These are phyloP conservation scores for Acrodontium crateriforme DNA, from an alignment of 2,329 filamentous ascomycete species.

Conservation along the genomic window DNA sequence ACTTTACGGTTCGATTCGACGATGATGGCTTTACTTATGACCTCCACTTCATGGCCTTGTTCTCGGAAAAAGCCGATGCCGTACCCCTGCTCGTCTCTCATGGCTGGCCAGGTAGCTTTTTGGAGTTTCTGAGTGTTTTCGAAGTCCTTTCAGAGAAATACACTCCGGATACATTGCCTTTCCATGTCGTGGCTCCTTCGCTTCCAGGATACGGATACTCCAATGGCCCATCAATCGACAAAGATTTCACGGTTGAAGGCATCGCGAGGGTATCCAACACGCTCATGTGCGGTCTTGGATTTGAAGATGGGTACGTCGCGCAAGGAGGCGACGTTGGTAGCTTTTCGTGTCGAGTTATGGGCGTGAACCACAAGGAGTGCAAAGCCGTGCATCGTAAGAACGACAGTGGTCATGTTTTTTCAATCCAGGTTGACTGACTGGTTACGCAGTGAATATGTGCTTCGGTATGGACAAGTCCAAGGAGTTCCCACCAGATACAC, in stretches of 20 bases:
- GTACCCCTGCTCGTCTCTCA: conserved; percentile 40
- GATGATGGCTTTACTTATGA: conserved; percentile 25
- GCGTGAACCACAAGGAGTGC: conserved; percentile 30
- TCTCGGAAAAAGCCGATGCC: conserved; percentile 36
- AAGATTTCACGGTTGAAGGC: conserved; percentile 28
- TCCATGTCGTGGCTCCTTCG: conserved; percentile 43
- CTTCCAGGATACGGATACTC: conserved; percentile 43
- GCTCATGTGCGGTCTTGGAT: conserved; percentile 40
- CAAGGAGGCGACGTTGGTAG: conserved; percentile 46
- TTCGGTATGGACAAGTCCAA: conserved; percentile 7
- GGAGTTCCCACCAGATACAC: conserved; percentile 2
- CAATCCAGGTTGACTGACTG: neutral
- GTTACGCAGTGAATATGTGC: conserved; percentile 5
- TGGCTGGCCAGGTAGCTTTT: conserved; percentile 41
- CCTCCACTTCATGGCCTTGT: conserved; percentile 42
- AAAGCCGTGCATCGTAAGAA: conserved; percentile 27
- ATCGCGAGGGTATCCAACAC: conserved; percentile 35
- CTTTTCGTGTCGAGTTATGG: conserved; percentile 30
- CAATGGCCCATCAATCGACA: conserved; percentile 32
- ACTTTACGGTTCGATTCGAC: conserved; percentile 32
- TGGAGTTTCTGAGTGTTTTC: conserved; percentile 43
- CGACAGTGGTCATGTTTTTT: neutral
- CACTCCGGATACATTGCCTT: conserved; percentile 37
- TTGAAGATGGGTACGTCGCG: conserved; percentile 36
- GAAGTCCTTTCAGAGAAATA: conserved; percentile 34